Conservation (phyloP, 352 stramenopile genomes). For the Pseudoperonospora humuli region DNA sequence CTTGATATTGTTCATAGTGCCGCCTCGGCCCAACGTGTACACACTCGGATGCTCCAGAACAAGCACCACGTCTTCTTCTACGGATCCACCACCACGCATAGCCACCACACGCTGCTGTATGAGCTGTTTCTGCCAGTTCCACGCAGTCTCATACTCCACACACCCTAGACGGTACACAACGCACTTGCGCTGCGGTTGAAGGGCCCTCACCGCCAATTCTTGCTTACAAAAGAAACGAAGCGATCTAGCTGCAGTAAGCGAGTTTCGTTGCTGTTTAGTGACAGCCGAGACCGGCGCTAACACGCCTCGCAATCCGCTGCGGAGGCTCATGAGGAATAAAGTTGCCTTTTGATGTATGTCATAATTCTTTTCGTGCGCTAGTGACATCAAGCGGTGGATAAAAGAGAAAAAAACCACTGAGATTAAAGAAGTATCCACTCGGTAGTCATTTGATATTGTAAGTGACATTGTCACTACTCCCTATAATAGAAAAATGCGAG, state of each 20-base stretch:
- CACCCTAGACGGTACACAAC: slow-evolving; percentile 56
- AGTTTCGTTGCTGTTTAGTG: slow-evolving; percentile 1
- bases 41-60: slow-evolving; percentile 88
- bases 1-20: slow-evolving; percentile 84
- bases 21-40: slow-evolving; percentile 95
- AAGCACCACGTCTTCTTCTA: slow-evolving; percentile 49
- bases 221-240: slow-evolving; percentile 8
- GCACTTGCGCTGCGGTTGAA: slow-evolving; percentile 36
- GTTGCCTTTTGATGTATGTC: neutral
- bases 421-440: too few relatives aligned
- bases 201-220: neutral
- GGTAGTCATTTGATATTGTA: too few relatives aligned
- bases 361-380: neutral
- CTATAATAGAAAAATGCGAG: slow-evolving; percentile 19
- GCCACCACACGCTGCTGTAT: slow-evolving; percentile 68
- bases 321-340: slow-evolving; percentile 4
- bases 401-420: too few relatives aligned
- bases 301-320: slow-evolving; percentile 7
- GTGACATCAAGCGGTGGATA: too few relatives aligned
- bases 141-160: slow-evolving; percentile 81
- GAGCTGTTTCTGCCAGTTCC: slow-evolving; percentile 83
- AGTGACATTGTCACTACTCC: too few relatives aligned
- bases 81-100: slow-evolving; percentile 28
- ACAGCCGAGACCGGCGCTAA: slow-evolving; percentile 3
- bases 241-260: neutral